Base-by-base conservation (phyloP, 2,329 filamentous ascomycete genomes). In the Penicillium italicum region DNA sequence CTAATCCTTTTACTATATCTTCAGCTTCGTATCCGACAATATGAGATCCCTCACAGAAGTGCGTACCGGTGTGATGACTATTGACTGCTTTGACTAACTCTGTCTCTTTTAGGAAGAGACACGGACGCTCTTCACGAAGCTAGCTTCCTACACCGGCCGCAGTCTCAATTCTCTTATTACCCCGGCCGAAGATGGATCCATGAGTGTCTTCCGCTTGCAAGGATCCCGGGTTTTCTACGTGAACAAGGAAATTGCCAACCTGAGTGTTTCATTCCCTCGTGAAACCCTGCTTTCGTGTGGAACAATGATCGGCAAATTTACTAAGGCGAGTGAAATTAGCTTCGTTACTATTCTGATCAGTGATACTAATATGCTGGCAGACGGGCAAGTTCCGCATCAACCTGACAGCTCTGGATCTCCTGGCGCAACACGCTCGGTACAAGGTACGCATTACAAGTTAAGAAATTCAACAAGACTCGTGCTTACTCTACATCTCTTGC, bases 371-470 rank as follows among this genome's bases (percentile, higher is more conserved):
- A 37, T 22, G 1, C 12, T 30, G 14, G 33, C 14, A 97, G 80
- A 90, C 91, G 5, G 91, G 91, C 61, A 97, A 97, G 75, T 97
- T 99, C 79, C 82, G 93, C 50, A 81, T 99, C 53, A 92, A 97
- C 78, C 90, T 97, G 70, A 97, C 93, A 1, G 89, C 84, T n/a
- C 81, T 99, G 56, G 88, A 91, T 61, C 84, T 97, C 61, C 88
- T 99, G 63, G 89, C 92, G 55, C 88, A 90, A 62, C 91, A 97
- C 74, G 93, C 93, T 42, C 82, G 94, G 57, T 96, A 96, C 78
- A 97, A 97, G 84, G 44, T 47, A 47, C 11, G 44, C 20, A 18
- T 18, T 16, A 26, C 37, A 24, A 26, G 18, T 1, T 36, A 11
- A 5, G 10, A 4, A 36, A 12, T n/a, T 1, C 16, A 18, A 36